Evolutionary conservation across 176 grass and related monocot genomes (phyloP).

Genomic region (Rhynchospora pubera): DNA sequence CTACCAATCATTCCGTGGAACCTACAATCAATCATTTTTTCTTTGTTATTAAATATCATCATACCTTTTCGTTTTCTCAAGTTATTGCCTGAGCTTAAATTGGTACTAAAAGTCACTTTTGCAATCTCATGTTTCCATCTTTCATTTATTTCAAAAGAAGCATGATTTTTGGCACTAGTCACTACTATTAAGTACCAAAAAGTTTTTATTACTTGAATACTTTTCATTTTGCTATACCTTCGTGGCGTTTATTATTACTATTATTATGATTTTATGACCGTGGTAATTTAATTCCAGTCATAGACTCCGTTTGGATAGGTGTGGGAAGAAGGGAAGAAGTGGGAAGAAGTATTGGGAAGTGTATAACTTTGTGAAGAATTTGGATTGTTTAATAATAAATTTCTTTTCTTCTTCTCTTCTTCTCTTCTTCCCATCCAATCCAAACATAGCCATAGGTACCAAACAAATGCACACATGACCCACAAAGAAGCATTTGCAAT

Average conservation of each 20-base stretch:
- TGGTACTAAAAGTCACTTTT: neutral
- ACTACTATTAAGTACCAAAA: neutral
- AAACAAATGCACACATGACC: neutral
- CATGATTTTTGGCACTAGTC: constrained; percentile 16
- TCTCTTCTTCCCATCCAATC: too few relatives aligned
- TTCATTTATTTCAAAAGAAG: neutral
- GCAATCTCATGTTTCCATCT: neutral
- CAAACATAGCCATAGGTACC: too few relatives aligned
- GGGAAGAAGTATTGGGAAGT: too few relatives aligned
- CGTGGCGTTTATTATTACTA: neutral
- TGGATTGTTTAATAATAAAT: too few relatives aligned
- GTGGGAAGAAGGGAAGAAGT: too few relatives aligned
- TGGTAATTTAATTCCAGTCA: neutral
- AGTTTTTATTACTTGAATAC: neutral
- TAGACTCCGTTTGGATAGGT: neutral
- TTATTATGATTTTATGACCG: neutral
- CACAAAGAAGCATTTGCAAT: constrained; percentile 9
- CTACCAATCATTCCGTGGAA: constrained; percentile 14
- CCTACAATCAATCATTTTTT: constrained; percentile 15
- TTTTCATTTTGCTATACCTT: neutral
- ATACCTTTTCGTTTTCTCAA: neutral
- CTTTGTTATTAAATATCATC: neutral
- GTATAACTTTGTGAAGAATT: too few relatives aligned
- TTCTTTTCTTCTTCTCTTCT: too few relatives aligned
- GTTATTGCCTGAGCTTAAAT: neutral